phyloP scores from a whole-genome alignment of 2,329 filamentous ascomycete genomes.

The Talaromyces pinophilus region DNA sequence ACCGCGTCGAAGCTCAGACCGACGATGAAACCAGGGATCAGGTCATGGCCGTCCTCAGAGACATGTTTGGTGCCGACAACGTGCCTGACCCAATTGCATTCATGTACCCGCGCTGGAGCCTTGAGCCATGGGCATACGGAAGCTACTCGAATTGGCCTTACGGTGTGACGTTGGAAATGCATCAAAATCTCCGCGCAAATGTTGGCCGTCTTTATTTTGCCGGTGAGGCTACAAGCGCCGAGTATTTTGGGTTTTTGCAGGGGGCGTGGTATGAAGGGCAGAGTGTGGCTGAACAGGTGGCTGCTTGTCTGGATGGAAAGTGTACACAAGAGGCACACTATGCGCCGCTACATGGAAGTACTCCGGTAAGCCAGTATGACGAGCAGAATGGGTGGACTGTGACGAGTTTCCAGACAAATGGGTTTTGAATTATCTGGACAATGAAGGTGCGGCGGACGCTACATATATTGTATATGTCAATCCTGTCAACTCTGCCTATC shows the following conservation, averaged over 20 bases:
- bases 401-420: conserved; percentile 21
- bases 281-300: conserved; percentile 43
- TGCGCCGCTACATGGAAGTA: conserved; percentile 17
- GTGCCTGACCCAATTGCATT: conserved; percentile 64
- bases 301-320: conserved; percentile 16
- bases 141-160: conserved; percentile 70
- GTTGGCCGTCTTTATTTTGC: conserved; percentile 64
- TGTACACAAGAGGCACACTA: conserved; percentile 20
- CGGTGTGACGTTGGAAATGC: conserved; percentile 63
- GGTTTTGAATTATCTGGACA: not conserved
- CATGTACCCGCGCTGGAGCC: conserved; percentile 62
- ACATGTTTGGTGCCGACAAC: conserved; percentile 61
- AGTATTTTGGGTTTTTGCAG: conserved; percentile 68
- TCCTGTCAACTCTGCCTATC: too few relatives aligned
- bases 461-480: not conserved
- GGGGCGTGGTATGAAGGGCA: conserved; percentile 62
- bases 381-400: conserved; percentile 23
- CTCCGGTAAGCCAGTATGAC: conserved; percentile 10
- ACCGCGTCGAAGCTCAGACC: conserved; percentile 60
- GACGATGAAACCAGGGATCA: conserved; percentile 60
- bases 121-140: conserved; percentile 56
- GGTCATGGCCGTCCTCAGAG: conserved; percentile 57
- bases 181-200: conserved; percentile 69
- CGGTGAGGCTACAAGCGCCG: conserved; percentile 63
- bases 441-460: not conserved